These are phyloP conservation scores for Paralagenidium karlingii DNA, from an alignment of 352 stramenopile genomes.

Conservation along the genomic window DNA sequence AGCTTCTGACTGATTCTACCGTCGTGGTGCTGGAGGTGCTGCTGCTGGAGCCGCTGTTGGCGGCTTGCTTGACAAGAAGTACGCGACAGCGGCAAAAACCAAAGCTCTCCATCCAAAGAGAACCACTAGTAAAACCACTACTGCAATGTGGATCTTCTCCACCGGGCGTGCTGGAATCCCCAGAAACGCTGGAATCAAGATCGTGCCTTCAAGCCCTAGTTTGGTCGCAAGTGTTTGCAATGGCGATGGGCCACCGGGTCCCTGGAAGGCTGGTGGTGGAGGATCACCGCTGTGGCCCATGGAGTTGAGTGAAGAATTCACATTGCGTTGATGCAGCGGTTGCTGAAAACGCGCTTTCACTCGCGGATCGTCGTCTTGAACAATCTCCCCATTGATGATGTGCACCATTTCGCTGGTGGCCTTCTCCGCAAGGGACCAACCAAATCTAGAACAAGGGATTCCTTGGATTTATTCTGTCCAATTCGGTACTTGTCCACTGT, in stretches of 20 bases:
- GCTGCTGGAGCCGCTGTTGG: conserved; percentile 5
- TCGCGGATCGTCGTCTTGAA: conserved; percentile 68
- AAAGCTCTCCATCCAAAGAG: conserved; percentile 68
- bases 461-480: too few relatives aligned
- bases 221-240: conserved; percentile 29
- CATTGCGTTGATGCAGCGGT: too few relatives aligned
- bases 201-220: conserved; percentile 44
- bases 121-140: conserved; percentile 33
- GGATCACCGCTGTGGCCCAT: too few relatives aligned
- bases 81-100: conserved; percentile 49
- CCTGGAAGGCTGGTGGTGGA: too few relatives aligned
- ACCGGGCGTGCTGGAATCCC: conserved; percentile 32
- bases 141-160: conserved; percentile 54
- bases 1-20: too few relatives aligned
- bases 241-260: conserved; percentile 21
- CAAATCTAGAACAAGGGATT: too few relatives aligned
- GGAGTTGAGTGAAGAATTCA: too few relatives aligned
- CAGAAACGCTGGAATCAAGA: conserved; percentile 46
- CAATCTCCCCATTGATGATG: conserved; percentile 84
- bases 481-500: too few relatives aligned
- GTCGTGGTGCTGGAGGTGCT: too few relatives aligned
- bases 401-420: too few relatives aligned
- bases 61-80: conserved; percentile 45
- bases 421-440: too few relatives aligned
- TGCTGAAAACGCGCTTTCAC: conserved; percentile 21